A percentile compares a stretch with the other conserved stretches of the same genome.
Evolutionary conservation across 2,329 filamentous ascomycete species (phyloP).

Genomic region (Xylaria sp.): DNA sequence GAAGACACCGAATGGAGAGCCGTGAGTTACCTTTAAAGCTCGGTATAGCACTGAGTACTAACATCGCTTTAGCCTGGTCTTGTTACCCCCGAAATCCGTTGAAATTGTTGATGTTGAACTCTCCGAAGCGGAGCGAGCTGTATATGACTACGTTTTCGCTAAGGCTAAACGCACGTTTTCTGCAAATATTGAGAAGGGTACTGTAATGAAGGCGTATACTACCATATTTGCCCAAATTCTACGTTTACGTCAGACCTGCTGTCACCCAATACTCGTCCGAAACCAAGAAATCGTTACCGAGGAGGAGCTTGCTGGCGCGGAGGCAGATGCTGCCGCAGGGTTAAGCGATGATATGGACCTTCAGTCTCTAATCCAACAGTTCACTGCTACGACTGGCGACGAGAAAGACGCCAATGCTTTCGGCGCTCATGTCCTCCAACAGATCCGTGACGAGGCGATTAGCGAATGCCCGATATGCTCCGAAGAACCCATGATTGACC

Average conservation of each 20-base stretch:
- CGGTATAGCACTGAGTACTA: conserved; percentile 1
- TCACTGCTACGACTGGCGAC: conserved; percentile 75
- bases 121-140: conserved; percentile 83
- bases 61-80: conserved; percentile 67
- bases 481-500: conserved; percentile 95
- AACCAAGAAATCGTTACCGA: conserved; percentile 87
- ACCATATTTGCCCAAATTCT: conserved; percentile 98
- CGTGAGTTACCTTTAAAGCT: conserved; percentile 46
- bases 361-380: conserved; percentile 83
- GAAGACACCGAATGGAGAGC: conserved; percentile 86
- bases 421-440: conserved; percentile 85
- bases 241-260: conserved; percentile 91
- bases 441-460: conserved; percentile 89
- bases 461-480: conserved; percentile 95
- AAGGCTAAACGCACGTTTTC: conserved; percentile 86
- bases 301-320: conserved; percentile 83
- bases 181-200: conserved; percentile 89
- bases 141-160: conserved; percentile 91
- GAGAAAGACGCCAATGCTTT: conserved; percentile 75
- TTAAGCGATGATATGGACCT: conserved; percentile 97
- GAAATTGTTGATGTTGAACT: conserved; percentile 91
- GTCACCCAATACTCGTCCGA: conserved; percentile 88
- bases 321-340: conserved; percentile 81
- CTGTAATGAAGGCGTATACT: conserved; percentile 93
- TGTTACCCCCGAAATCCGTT: conserved; percentile 81